Base-by-base conservation (phyloP, 352 stramenopile species). In the Phytophthora capsici region DNA sequence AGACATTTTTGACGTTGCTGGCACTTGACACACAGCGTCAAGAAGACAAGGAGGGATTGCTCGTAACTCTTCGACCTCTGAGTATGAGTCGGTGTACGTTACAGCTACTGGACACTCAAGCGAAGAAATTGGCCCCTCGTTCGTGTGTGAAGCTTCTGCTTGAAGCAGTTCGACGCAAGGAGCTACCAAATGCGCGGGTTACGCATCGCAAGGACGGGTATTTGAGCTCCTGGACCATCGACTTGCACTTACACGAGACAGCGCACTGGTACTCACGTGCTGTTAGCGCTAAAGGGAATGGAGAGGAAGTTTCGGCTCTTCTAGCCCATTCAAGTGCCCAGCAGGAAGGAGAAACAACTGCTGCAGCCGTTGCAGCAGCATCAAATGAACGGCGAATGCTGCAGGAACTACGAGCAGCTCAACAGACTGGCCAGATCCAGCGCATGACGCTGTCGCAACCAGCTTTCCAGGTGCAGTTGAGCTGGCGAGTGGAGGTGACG, bases 1-100 rank as follows among this genome's bases (percentile, higher is more conserved):
- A 95, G 51, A 95, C 87, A n/a, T 92, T 95, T 57, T 57, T 95
- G 4, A 93, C 84, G 10, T 57, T 93, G 17, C 38, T 89, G 23
- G 69, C 74, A 37, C 61, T 88, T 13, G 63, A 84, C 17, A 65
- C 62, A 19, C 41, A 74, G 48, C 57, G 60, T 52, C 9, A 16
- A 13, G 41, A 59, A 4, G 40, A 69, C 28, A 57, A 19, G 1
- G 14, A 50, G 14, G 45, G 56, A 7, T 36, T 82, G 20, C 53
- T 56, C 3, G 46, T 90, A 5, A 46, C 61, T 12, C 54, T 88
- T 20, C 69, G 75, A 7, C 81, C 79, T 37, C 73, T 76, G 8
- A 80, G 73, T 25, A 89, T 84, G 77, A 78, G 69, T 64, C 75
- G 53, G 57, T 92, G 80, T 48, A 70, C 73, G 14, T 22, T 94